Evolutionary conservation across 805 yeast genomes (phyloP).

Genomic region (Candida yuanshanica): DNA sequence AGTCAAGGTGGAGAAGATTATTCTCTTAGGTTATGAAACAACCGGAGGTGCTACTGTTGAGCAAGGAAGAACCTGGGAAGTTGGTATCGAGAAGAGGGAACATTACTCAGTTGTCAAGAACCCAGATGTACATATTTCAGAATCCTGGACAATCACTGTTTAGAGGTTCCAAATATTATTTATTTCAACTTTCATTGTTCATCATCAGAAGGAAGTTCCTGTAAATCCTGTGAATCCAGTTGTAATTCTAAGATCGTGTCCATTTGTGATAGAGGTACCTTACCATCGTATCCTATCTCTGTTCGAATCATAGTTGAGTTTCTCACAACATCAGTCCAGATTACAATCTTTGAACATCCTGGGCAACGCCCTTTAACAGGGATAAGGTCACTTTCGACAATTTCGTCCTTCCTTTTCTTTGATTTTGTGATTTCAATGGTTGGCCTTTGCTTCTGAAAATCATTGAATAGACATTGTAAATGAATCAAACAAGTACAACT

Average conservation of each 20-base stretch:
- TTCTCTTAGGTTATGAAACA: conserved; percentile 34
- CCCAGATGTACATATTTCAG: conserved; percentile 42
- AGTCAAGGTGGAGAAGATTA: conserved; percentile 43
- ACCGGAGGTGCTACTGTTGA: conserved; percentile 21
- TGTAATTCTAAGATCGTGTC: background rate
- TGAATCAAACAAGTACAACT: conserved; percentile 32
- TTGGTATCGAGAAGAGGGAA: conserved; percentile 21
- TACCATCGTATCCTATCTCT: conserved; percentile 7
- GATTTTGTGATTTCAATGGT: background rate
- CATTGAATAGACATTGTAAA: conserved; percentile 33
- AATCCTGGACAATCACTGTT: conserved; percentile 42
- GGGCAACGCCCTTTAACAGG: conserved; percentile 28
- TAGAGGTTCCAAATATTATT: conserved; percentile 2
- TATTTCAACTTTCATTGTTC: background rate
- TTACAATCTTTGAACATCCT: conserved; percentile 19
- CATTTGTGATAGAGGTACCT: background rate
- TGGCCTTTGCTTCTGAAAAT: conserved; percentile 6
- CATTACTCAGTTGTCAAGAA: conserved; percentile 35
- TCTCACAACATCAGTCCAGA: conserved; percentile 26
- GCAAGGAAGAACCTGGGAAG: conserved; percentile 35
- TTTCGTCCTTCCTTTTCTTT: background rate
- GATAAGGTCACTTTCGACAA: conserved; percentile 16
- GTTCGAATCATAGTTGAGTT: conserved; percentile 19
- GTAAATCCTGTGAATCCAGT: background rate
- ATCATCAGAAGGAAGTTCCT: background rate